phyloP scores from a whole-genome alignment of 495 filamentous ascomycete species.

The Aspergillus diversus region DNA sequence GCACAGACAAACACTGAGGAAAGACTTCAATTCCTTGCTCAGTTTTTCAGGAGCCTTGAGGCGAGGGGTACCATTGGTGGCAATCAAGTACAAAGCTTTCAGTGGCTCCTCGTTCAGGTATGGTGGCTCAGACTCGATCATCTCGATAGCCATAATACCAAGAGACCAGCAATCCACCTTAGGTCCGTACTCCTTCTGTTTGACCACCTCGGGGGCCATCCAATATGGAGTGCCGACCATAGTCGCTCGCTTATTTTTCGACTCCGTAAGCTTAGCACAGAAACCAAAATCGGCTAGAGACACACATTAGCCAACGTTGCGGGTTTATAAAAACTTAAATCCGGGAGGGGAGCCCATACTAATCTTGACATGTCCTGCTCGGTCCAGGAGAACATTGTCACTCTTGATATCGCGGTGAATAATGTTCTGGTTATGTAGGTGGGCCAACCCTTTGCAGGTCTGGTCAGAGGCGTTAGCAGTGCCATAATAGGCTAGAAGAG shows the following conservation, averaged over 20 bases:
- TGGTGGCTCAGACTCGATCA: conserved; percentile 98
- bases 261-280: conserved; percentile 97
- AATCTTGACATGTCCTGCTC: conserved; percentile 94
- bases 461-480: conserved; percentile 50
- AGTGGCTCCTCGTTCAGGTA: conserved; percentile 98
- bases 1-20: conserved; percentile 92
- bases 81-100: conserved; percentile 93
- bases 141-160: conserved; percentile 99
- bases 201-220: conserved; percentile 99
- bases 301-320: conserved; percentile 16
- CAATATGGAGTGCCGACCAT: conserved; percentile 99
- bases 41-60: conserved; percentile 98
- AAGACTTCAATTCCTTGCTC: conserved; percentile 93
- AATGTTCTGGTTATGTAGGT: conserved; percentile 92
- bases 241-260: conserved; percentile 94
- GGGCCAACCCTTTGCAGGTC: conserved; percentile 94
- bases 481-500: neutral
- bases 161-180: conserved; percentile 99
- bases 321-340: neutral
- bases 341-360: conserved; percentile 60
- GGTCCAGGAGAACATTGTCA: conserved; percentile 95
- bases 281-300: conserved; percentile 91
- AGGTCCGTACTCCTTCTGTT: conserved; percentile 96
- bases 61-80: conserved; percentile 94
- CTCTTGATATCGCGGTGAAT: conserved; percentile 99